Evolutionary conservation across 306 rosid species (phyloP).

Genomic region (Rubus parviflorus): DNA sequence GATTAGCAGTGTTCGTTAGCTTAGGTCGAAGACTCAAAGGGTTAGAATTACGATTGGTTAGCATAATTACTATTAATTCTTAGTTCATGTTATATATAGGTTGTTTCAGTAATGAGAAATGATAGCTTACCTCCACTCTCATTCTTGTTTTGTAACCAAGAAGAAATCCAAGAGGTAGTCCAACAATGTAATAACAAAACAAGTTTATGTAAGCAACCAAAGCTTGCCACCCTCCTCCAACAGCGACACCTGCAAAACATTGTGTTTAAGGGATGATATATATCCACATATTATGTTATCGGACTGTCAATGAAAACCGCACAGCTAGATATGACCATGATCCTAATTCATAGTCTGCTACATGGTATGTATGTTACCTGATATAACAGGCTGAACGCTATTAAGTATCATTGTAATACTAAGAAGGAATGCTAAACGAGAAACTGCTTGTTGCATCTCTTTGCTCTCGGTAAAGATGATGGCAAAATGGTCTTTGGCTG

Average conservation of each 20-base stretch:
- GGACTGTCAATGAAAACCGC: background rate
- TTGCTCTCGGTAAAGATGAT: slow-evolving; percentile 63
- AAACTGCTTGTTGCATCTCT: slow-evolving; percentile 83
- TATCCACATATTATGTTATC: background rate
- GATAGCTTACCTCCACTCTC: slow-evolving; percentile 68
- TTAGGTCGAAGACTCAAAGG: background rate
- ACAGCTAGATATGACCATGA: background rate
- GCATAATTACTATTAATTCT: background rate
- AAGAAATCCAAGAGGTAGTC: slow-evolving; percentile 84
- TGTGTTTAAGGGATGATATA: background rate
- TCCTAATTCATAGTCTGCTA: background rate
- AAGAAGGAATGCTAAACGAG: slow-evolving; percentile 76
- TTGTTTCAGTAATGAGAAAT: background rate
- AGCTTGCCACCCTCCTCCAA: slow-evolving; percentile 99
- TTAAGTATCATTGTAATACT: slow-evolving; percentile 83
- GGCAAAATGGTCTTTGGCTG: slow-evolving; percentile 67
- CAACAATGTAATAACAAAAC: slow-evolving; percentile 74
- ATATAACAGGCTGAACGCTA: slow-evolving; percentile 88
- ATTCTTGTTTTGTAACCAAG: slow-evolving; percentile 69
- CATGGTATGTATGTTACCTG: slow-evolving; percentile 44
- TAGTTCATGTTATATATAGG: background rate
- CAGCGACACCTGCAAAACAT: slow-evolving; percentile 76
- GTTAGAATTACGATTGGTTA: background rate
- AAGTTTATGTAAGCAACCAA: slow-evolving; percentile 88
- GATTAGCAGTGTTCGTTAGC: background rate